Evolutionary conservation across 1,284 basidiomycete species (phyloP), one percentile per base, ranked within the genome.

Genomic region (Leccinum subfulvum): DNA sequence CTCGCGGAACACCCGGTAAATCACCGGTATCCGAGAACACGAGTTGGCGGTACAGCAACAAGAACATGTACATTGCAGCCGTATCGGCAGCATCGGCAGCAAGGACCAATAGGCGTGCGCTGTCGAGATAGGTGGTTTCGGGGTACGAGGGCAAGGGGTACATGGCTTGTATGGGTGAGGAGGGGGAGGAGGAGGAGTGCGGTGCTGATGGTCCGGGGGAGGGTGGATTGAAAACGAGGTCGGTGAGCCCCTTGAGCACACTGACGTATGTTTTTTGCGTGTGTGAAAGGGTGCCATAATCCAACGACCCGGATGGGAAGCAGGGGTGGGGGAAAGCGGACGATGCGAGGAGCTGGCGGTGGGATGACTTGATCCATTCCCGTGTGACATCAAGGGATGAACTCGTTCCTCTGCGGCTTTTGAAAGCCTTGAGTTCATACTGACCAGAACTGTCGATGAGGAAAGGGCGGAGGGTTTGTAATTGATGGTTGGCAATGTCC

Each of bases 401-500:
- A 64, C 80, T 77, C 58, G 75, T 73, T 66, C 82, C 83, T 70
- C 78, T 77, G 71, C 79, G 80, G 66, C 84, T 83, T 72, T 86
- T 84, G 78, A 96, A 94, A 62, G 88, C 88, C 68, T 86, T 85
- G 67, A 89, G 83, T 76, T 97, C 94, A 71, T 93, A 94, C 55
- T 89, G 85, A 47, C 88, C 87, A 0, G 94, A 90, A 39, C 89
- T 89, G 65, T 89, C 86, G 68, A 94, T 84, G 64, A 97, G 84
- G 78, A 89, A 93, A 16, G 93, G 92, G 61, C 94, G 89, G 16
- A 95, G 82, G 33, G 91, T 89, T 73, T 95, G 90, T 21, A 97
- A 84, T 78, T 97, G 95, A 77, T 97, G 95, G 74, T 97, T 97
- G 47, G 95, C 94, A 68, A 97, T 94, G 76, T 97, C 95, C 93